Evolutionary conservation across 352 stramenopile species (phyloP), one percentile per base, ranked within the genome.

Genomic region (Globisporangium acanthophoron): DNA sequence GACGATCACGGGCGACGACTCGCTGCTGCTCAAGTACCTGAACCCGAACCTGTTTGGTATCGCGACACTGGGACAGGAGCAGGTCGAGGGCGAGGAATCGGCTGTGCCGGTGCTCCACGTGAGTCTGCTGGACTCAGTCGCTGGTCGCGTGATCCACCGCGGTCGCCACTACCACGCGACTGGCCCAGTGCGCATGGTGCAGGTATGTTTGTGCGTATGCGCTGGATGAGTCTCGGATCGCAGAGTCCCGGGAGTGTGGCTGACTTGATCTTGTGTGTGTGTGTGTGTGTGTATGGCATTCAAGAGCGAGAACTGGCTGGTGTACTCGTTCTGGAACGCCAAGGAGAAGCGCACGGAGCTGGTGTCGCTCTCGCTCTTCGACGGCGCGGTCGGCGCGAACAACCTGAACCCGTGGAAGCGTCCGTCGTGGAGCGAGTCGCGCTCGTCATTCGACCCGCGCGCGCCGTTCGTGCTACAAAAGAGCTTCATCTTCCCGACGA

Each of bases 11-110:
- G 97, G 97, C 52, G 97, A 99, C 68, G 94, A 98, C 69, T 97
- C 95, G 41, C 69, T 99, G 27, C 68, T 99, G 33, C 74, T 99
- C 52, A 99, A 98, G 74, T 99, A 99, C 71, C 65, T 99, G 43
- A 99, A 99, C 73, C 95, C 97, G 39, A 95, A 99, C 66, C 74
- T 99, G 52, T 88, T 96, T 45, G 90, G 92, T 1, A 62, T 99
- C 45, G 82, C 95, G 15, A 98, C 94, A 8, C 68, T 97, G 46
- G 62, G 75, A 7, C 74, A 62, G 3, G 82, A 93, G 54, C 39
- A 54, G 33, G 59, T 73, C 7, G 67, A 67, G 35, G 62, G 61
- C 27, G 82, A 71, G 48, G 29, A 45, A 11, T 64, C 80, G 41
- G 61, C 53, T 13, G 59, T 74, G 12, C 64, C 76, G 20, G 76